phyloP scores from a whole-genome alignment of 129 eudicot genomes.

The Silybum marianum region DNA sequence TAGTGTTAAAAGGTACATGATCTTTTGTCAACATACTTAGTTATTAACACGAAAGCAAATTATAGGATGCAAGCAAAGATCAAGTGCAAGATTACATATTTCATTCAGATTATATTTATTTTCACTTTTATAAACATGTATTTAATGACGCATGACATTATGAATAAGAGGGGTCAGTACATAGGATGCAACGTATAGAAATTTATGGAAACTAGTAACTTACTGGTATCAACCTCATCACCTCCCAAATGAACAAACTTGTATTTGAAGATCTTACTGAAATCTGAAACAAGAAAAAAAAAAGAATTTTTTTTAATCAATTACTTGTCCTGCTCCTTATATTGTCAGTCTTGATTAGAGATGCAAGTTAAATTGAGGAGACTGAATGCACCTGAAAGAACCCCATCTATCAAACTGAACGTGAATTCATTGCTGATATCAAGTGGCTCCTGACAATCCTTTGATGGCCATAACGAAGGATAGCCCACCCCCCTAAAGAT shows the following conservation, averaged over 20 bases:
- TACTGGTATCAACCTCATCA: constrained; percentile 93
- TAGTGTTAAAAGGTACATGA: constrained; percentile 2
- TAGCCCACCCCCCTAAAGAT: constrained; percentile 82
- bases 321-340: constrained; percentile 13
- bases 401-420: constrained; percentile 78
- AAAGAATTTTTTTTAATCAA: neutral
- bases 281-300: constrained; percentile 60
- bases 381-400: constrained; percentile 67
- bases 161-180: neutral
- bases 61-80: neutral
- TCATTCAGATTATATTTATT: neutral
- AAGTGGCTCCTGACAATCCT: constrained; percentile 78
- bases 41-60: neutral
- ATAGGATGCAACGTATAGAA: constrained; percentile 1
- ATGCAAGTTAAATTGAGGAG: constrained; percentile 18
- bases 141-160: neutral
- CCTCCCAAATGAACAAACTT: constrained; percentile 96
- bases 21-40: neutral
- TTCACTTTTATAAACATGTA: neutral
- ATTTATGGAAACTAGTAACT: constrained; percentile 31
- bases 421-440: constrained; percentile 95
- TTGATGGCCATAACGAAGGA: constrained; percentile 89
- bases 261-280: constrained; percentile 84
- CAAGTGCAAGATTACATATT: neutral
- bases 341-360: neutral